These are phyloP conservation scores for Penicillium digitatum DNA, from an alignment of 2,329 filamentous ascomycete species.

Conservation along the genomic window DNA sequence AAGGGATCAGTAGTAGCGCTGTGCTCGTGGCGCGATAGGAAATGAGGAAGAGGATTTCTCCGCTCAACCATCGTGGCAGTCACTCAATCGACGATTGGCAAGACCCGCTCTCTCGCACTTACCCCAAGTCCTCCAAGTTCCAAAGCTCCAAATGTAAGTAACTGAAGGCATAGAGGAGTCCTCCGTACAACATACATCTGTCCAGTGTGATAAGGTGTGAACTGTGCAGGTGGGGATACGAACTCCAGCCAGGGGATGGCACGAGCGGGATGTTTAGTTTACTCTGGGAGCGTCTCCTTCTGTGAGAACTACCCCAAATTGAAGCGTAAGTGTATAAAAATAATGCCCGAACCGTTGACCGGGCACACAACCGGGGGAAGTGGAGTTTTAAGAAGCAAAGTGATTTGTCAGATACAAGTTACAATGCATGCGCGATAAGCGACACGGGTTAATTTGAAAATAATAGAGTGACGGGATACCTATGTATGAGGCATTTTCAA, in stretches of 20 bases:
- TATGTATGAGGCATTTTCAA: constrained; percentile 12
- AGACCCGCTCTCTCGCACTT: constrained; percentile 2
- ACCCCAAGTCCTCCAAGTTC: neutral
- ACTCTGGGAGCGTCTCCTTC: neutral
- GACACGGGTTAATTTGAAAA: neutral
- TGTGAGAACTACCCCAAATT: neutral
- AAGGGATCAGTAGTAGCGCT: neutral
- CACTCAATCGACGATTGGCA: constrained; percentile 1
- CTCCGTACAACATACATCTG: neutral
- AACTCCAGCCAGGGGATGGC: constrained; percentile 3
- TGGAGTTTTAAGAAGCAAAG: neutral
- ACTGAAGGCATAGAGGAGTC: neutral
- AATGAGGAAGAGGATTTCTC: neutral
- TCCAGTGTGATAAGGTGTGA: constrained; percentile 11
- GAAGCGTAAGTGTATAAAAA: neutral
- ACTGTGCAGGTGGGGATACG: constrained; percentile 8
- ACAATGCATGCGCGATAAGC: constrained; percentile 6
- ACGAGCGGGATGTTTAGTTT: constrained; percentile 6
- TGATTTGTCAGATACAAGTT: constrained; percentile 2
- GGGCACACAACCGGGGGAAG: constrained; percentile 5
- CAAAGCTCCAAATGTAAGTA: neutral
- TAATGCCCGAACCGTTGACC: constrained; percentile 5
- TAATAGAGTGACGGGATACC: too few relatives aligned
- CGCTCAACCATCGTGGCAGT: constrained; percentile 3
- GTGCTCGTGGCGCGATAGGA: constrained; percentile 2